These are phyloP conservation scores for Pleurotus pulmonarius DNA, from an alignment of 768 basidiomycete species.

Conservation along the genomic window DNA sequence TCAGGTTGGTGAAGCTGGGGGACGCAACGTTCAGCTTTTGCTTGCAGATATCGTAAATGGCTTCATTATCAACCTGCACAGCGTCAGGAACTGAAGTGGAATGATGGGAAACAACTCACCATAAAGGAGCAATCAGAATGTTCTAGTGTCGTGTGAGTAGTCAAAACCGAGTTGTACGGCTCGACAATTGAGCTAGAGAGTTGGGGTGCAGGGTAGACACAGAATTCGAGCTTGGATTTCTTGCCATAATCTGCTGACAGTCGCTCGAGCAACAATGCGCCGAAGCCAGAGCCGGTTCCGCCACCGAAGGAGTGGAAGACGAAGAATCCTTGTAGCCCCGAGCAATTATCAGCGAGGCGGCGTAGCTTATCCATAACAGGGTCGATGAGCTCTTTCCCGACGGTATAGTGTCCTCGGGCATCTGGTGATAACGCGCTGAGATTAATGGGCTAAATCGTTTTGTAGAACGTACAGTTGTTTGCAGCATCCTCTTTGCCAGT, in stretches of 20 bases:
- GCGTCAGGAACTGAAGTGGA: constrained; percentile 6
- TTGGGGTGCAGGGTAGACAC: constrained; percentile 92
- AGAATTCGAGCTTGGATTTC: constrained; percentile 98
- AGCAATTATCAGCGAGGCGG: constrained; percentile 93
- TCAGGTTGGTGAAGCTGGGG: constrained; percentile 91
- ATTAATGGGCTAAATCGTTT: not conserved
- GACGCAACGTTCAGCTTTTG: constrained; percentile 80
- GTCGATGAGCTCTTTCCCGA: constrained; percentile 98
- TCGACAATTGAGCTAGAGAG: constrained; percentile 95
- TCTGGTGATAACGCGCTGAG: constrained; percentile 43
- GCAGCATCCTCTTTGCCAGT: constrained; percentile 99
- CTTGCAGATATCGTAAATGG: constrained; percentile 99
- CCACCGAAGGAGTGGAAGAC: constrained; percentile 99
- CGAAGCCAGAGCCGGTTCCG: constrained; percentile 98
- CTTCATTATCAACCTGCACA: constrained; percentile 91
- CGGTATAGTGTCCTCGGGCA: constrained; percentile 97
- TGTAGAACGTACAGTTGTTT: constrained; percentile 82
- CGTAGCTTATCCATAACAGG: constrained; percentile 94
- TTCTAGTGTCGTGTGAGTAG: constrained; percentile 97
- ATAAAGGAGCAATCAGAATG: constrained; percentile 99
- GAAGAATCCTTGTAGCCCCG: constrained; percentile 97
- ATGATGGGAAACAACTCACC: constrained; percentile 39
- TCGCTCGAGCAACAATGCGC: constrained; percentile 92
- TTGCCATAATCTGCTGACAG: constrained; percentile 98
- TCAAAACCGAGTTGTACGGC: constrained; percentile 96